A percentile compares a stretch with the other conserved stretches of the same genome.
phyloP scores from a whole-genome alignment of 495 filamentous ascomycete species.

The Xylaria grammica region DNA sequence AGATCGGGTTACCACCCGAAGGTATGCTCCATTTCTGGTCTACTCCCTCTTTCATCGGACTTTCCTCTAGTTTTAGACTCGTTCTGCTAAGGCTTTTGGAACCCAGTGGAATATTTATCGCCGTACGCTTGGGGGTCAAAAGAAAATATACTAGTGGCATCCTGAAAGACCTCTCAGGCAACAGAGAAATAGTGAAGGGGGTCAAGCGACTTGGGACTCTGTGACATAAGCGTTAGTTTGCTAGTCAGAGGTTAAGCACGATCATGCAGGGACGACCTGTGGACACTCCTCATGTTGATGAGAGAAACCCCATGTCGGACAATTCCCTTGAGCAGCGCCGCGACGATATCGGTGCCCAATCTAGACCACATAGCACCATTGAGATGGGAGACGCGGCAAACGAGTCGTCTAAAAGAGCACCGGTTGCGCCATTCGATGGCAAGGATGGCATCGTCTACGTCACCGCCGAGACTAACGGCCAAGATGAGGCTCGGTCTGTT shows the following conservation, averaged over 20 bases:
- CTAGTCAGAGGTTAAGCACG: not conserved
- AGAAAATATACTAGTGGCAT: not conserved
- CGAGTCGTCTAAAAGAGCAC: not conserved
- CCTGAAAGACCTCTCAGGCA: no score
- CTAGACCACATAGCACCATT: not conserved
- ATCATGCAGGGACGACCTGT: not conserved
- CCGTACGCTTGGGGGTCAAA: not conserved
- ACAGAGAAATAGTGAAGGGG: not conserved
- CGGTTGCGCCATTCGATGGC: not conserved
- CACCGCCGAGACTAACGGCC: not conserved
- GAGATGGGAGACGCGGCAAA: not conserved
- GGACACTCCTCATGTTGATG: not conserved
- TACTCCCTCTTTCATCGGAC: no score
- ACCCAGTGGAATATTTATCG: no score
- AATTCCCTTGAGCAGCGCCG: not conserved
- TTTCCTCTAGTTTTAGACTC: no score
- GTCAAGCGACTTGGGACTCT: not conserved
- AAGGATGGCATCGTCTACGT: not conserved
- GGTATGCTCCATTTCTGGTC: no score
- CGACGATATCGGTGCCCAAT: not conserved
- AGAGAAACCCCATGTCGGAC: not conserved
- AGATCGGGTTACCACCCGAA: no score
- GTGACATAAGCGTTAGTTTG: not conserved
- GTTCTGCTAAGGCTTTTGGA: no score
- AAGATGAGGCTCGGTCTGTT: not conserved